Conservation (phyloP, 2,329 filamentous ascomycete species). For the Aspergillus sp. region DNA sequence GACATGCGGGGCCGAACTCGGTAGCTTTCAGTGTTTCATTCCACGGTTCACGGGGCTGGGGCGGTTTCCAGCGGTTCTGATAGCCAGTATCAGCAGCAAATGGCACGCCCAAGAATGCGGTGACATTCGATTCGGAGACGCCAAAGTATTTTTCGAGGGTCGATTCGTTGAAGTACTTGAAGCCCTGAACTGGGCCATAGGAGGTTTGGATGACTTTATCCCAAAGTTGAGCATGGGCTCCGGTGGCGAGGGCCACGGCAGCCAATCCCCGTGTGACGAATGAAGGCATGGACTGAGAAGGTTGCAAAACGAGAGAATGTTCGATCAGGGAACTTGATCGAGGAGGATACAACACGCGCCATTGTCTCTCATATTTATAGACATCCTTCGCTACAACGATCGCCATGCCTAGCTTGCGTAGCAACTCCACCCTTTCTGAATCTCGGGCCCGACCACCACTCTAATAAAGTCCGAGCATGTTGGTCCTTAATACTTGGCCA, state of each 20-base stretch:
- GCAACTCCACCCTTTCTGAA: too few relatives aligned
- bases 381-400: too few relatives aligned
- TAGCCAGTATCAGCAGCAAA: conserved; percentile 28
- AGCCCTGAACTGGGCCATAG: conserved; percentile 20
- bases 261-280: too few relatives aligned
- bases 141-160: conserved; percentile 19
- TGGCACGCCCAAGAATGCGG: conserved; percentile 24
- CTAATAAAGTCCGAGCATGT: too few relatives aligned
- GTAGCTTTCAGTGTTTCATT: conserved; percentile 23
- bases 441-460: too few relatives aligned
- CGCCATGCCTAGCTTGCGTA: too few relatives aligned
- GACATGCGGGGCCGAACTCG: conserved; percentile 22
- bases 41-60: conserved; percentile 20
- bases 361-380: too few relatives aligned
- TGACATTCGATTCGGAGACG: conserved; percentile 18
- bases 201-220: conserved; percentile 16
- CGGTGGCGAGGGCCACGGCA: background rate
- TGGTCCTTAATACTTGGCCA: too few relatives aligned
- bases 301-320: too few relatives aligned
- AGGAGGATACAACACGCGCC: too few relatives aligned
- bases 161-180: conserved; percentile 20
- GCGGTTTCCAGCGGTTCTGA: conserved; percentile 27
- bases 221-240: conserved; percentile 18
- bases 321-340: too few relatives aligned
- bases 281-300: too few relatives aligned